Base-by-base conservation (phyloP, 164 flowering plant genomes). In the Nymphaea thermarum region DNA sequence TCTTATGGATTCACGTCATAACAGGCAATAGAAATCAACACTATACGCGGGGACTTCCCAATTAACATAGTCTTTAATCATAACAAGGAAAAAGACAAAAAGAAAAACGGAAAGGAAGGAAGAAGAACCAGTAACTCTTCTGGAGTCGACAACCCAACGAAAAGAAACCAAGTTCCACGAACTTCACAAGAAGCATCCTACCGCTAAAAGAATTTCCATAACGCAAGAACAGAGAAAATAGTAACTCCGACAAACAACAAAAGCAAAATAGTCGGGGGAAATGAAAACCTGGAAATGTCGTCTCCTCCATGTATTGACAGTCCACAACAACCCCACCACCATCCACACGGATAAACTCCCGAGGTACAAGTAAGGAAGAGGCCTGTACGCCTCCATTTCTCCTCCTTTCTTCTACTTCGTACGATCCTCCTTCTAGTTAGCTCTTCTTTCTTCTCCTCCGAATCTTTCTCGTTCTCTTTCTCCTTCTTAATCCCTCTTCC, bases 211-310 rank as follows among this genome's bases (percentile, higher is more conserved):
- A 25, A 25, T 25, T 25, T 25, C 36, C 36, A 25, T 25, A 25
- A 25, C 36, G 62, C 42, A 47, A 3, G 12, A 36, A 51, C 25
- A 8, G 7, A 60, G 44, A 44, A 15, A 41, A 2, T 61, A 1
- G 57, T 16, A 43, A 36, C 42, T 8, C 16, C 60, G 10, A 8
- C 60, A 55, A 8, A 15, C 1, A 15, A 55, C 12, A 15, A 62
- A 7, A 3, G 2, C 4, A 17, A 62, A 69, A 66, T 60, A 17
- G 18, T 42, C 5, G 1, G 64, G 4, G 15, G 4, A 3, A 25
- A 63, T 51, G 65, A 41, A 15, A 64, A 93, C 98, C 98, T 84
- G 92, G 76, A 82, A 82, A 71, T 84, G 94, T 73, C 91, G 87
- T 77, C 80, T 84, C 43, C 68, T 86, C 83, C 79, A 84, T 25